Evolutionary conservation across 352 stramenopile species (phyloP), one percentile per base, ranked within the genome.

Genomic region (Phytopythium boreale): DNA sequence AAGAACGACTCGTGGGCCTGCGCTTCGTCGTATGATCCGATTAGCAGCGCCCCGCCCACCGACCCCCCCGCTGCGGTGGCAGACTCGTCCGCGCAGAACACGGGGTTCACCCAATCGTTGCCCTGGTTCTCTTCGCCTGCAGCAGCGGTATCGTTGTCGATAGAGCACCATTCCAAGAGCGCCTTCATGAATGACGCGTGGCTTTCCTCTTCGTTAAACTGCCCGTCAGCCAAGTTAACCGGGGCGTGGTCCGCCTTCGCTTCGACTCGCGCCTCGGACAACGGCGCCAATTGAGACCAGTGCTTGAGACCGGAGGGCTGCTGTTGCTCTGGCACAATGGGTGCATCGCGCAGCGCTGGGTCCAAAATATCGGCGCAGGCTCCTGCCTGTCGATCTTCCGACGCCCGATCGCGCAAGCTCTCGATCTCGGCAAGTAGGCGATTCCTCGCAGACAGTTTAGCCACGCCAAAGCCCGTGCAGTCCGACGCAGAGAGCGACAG

Each of bases 111-210:
- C 87, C 85, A 93, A 11, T 72, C 74, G 15, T 74, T 66, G 14
- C 81, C 72, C 58, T 74, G 66, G 27, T 80, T 77, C 26, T 61
- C 64, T 3, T 58, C 47, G 17, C 17, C 43, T 9, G 27, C 66
- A 47, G 58, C 8, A 4, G 65, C 44, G 29, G 43, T 49, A 1
- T 78, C 65, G 19, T 59, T 66, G 41, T 89, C 79, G 17, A 60
- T 73, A 14, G 73, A 67, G 37, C 87, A 80, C 87, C 87, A 95
- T 44, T 95, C 83, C 12, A 93, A 26, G 20, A 95, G 62, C 4
- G 84, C 84, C 39, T 92, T 92, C 72, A 95, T 79, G 58, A 95
- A 93, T 8, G 84, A 90, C 31, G 72, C 71, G 47, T 95, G 87
- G 47, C 84, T 81, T 1, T 62, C 77, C n/a, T 88, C 82, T 66